Evolutionary conservation across 106 monocot species (phyloP), one percentile per base, ranked within the genome.

Genomic region (Dendrobium officinale): DNA sequence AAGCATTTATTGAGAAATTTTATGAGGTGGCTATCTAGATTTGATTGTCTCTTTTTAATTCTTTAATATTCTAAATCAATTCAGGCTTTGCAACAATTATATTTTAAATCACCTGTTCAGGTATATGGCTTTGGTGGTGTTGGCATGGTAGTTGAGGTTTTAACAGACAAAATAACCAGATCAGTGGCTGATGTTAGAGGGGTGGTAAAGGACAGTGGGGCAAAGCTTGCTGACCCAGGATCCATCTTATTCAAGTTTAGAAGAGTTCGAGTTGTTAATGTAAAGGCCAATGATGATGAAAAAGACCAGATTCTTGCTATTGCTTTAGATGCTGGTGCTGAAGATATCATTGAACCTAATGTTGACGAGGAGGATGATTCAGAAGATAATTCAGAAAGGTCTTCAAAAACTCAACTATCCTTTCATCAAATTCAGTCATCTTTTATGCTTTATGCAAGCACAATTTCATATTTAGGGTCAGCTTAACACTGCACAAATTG

Each of bases 61-160:
- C 56, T 17, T 27, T 80, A 4, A 19, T n/a, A 40, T 72, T 5
- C 26, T 29, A 2, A 10, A 76, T 0, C 42, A 26, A 24, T 76
- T 22, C 42, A 48, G 11, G 0, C 26, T 42, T 8, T 26, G 7
- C 79, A 6, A 29, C 33, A 73, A 77, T 79, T 61, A 64, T 67
- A 29, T 47, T 72, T 5, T 20, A 72, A 42, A 77, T 77, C 33
- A 27, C 45, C 45, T 42, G 73, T 74, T 64, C 84, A 98, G 98
- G 87, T 98, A 0, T 95, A 98, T 83, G 98, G 98, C 79, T 98
- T 92, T 88, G 98, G 98, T 82, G 95, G 98, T 26, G 95, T 90
- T 75, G 92, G 92, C 29, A 95, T 98, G 88, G 88, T 98, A 67
- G 95, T 98, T 79, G 91, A 92, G 75, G 98, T 91, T 15, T 87